Evolutionary conservation across 2,329 filamentous ascomycete genomes (phyloP), one percentile per base, ranked within the genome.

Genomic region (Aspergillus aculeatus): DNA sequence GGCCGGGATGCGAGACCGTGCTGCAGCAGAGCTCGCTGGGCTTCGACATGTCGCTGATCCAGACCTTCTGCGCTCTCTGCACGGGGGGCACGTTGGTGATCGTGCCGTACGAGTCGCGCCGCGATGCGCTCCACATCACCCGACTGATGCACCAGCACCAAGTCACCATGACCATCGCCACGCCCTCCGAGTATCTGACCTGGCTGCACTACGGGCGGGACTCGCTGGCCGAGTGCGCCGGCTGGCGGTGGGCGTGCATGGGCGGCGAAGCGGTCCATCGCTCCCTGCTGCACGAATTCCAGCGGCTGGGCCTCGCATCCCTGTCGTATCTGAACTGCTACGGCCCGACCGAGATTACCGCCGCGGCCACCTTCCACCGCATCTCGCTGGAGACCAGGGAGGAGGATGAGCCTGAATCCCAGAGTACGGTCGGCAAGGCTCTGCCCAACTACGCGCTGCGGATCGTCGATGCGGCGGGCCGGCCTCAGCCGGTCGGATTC

Each of bases 21-120:
- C 57, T 71, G 1, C 68, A 71, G 19, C 69, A 71, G 38, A 68
- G 67, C 3, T 65, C 66, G 4, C 67, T 62, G 29, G 61, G 62
- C 2, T 70, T 67, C 57, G 69, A 70, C 47, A 59, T 67, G 32
- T 66, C 66, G 7, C 29, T 70, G 2, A 60, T 54, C 29, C 69
- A 71, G 24, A 65, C 66, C 2, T 51, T 69, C 47, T 35, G 59
- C 7, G 63, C 63, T 0, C 59, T 70, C 5, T 61, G 60, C 38
- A 67, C 61, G 35, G 67, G 58, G 0, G 66, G 61, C 10, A 67
- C 59, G 1, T 32, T 71, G 12, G 31, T 68, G 0, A 57, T 70
- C 21, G 63, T 63, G 2, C 56, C 58, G 4, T 47, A 35, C 1
- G 47, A 56, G 11, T 49, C 23, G 4, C 62, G 68, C 9, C 56